These are phyloP conservation scores for Saturnispora hagleri DNA, from an alignment of 805 yeast species.

Conservation along the genomic window DNA sequence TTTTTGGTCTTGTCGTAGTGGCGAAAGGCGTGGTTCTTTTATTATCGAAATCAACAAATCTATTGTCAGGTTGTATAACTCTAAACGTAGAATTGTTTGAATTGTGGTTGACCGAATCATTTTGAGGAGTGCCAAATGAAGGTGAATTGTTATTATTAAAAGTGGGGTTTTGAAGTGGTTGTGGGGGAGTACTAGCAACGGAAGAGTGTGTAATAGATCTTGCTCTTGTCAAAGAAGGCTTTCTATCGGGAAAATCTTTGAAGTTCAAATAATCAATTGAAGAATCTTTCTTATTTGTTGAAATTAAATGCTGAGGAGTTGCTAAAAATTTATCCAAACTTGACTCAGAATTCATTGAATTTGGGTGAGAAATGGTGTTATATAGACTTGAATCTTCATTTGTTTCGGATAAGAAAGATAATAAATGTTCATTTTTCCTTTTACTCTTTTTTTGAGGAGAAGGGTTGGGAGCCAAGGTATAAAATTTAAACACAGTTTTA, in stretches of 20 bases:
- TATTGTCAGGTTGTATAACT: constrained; percentile 54
- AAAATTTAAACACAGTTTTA: neutral
- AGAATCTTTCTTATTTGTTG: constrained; percentile 27
- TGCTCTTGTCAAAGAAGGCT: constrained; percentile 22
- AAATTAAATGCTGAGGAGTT: constrained; percentile 61
- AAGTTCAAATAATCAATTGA: constrained; percentile 46
- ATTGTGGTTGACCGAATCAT: constrained; percentile 2
- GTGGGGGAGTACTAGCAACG: constrained; percentile 1
- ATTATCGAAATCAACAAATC: constrained; percentile 76
- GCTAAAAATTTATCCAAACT: constrained; percentile 35
- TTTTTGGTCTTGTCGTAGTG: constrained; percentile 28
- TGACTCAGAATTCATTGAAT: constrained; percentile 41
- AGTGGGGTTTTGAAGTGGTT: neutral
- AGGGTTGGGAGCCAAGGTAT: neutral
- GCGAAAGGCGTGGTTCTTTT: constrained; percentile 64
- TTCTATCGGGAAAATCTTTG: constrained; percentile 32
- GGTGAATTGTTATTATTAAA: neutral
- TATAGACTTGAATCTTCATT: constrained; percentile 21
- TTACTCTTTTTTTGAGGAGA: neutral
- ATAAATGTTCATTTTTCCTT: neutral
- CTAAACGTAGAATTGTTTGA: constrained; percentile 36
- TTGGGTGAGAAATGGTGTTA: constrained; percentile 46
- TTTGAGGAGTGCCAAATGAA: neutral
- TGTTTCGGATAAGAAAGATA: constrained; percentile 2
- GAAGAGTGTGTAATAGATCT: constrained; percentile 21